Base-by-base conservation (phyloP, 75 land plant species). In the Picea glauca region DNA sequence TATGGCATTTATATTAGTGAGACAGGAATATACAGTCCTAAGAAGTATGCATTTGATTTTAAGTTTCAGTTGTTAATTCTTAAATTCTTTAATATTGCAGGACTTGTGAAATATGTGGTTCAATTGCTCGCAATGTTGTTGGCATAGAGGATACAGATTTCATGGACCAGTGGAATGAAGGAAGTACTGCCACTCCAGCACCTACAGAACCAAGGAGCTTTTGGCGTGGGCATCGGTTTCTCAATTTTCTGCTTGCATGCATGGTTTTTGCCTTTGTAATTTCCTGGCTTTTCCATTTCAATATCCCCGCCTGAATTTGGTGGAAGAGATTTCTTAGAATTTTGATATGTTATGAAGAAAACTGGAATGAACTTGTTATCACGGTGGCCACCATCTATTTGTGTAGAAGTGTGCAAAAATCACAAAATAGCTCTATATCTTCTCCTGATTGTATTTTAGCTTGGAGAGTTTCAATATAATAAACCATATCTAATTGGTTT, bases 261-360 rank as follows among this genome's bases (percentile, higher is more conserved):
- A 83, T 92, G 94, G 90, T 92, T 12, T 88, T 92, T 79, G 91
- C 94, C 31, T 92, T 92, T 78, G 86, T 92, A 60, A 84, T 92
- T 77, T 90, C 91, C 20, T 92, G 94, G 94, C 85, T 92, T 58
- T 92, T 92, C 65, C 92, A 88, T 89, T 90, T 92, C 82, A 92
- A 90, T 54, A 81, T 92, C 13, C 84, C 86, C 57, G 82, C 87
- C 23, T 68, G 73, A 68, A 35, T 68, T 68, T 68, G 46, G 50
- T 20, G n/a, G 46, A 40, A 38, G 50, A 18, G 38, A 68, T 68
- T 68, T 40, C 73, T 68, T 38, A 20, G 46, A 68, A 9, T 68
- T 46, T 20, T 68, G 73, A 65, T 35, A 68, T 68, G 6, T 68
- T 68, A 20, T n/a, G 40, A 30, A 40, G 73, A 46, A 40, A 68